Evolutionary conservation across 2,329 filamentous ascomycete genomes (phyloP), one percentile per base, ranked within the genome.

Genomic region (Arthrobotrys sphaeroides): DNA sequence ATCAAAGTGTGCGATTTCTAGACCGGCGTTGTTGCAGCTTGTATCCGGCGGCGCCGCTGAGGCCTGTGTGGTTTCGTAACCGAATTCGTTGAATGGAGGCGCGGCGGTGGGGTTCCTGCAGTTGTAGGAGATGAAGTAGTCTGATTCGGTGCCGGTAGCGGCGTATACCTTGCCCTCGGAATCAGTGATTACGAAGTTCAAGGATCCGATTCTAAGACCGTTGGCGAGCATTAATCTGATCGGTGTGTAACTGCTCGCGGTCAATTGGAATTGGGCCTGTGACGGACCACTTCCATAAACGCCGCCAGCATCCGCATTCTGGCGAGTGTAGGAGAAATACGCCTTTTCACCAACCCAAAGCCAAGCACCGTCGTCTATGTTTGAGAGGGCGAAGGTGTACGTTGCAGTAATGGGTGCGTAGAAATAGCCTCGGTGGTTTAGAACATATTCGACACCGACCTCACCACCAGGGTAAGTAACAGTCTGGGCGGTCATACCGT

Each of bases 381-480:
- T 3, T 2, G 24, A 28, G 5, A 68, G 2, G n/a, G 13, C 38
- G 26, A 74, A 74, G 10, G 12, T 68, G 12, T 74, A 74, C 2
- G 53, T 61, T 22, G 7, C 43, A 16, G 10, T 47, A 13, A 18
- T 40, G 0, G 70, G 62, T 3, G 70, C 53, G n/a, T 53, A 74
- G 38, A 74, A 68, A n/a, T 74, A 67, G 12, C 70, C 70, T 1
- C 55, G 53, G 33, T 62, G 62, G 12, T 67, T 60, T 16, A 67
- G 16, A 45, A 16, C 55, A 31, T 57, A 62, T 42, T 22, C 31
- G 9, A 16, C 9, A 13, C 51, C 51, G 10, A 12, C 33, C 10
- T 16, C 18, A 5, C 28, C 31, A 18, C 5, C 6, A 57, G 36
- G 9, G 36, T 65, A 28, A 2, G 33, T 42, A 22, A 13, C 4